phyloP scores from a whole-genome alignment of 208 protist species.

The Leishmania mexicana region DNA sequence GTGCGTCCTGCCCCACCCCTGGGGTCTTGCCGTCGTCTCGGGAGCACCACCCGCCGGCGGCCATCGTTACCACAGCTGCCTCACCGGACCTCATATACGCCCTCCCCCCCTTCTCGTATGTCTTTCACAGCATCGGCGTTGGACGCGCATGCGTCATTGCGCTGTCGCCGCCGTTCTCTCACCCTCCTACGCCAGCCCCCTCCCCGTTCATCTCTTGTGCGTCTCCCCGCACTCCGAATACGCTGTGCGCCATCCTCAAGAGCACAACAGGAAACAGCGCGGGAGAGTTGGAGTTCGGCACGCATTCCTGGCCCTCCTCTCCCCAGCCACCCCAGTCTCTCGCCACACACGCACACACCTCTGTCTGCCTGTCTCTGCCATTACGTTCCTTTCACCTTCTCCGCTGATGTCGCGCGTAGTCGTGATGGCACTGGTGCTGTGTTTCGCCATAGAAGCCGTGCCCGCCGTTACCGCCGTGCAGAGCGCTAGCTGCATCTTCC shows the following conservation, averaged over 20 bases:
- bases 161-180: not conserved
- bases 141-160: not conserved
- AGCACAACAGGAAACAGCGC: not conserved
- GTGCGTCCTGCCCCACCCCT: not conserved
- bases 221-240: not conserved
- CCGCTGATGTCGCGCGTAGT: not conserved
- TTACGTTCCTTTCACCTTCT: not conserved
- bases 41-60: not conserved
- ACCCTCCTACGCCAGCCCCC: not conserved
- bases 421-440: not conserved
- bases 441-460: not conserved
- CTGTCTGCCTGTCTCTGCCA: not conserved
- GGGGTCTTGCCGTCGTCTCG: not conserved
- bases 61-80: not conserved
- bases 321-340: not conserved
- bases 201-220: not conserved
- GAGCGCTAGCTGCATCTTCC: slow-evolving; percentile 16
- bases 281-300: not conserved
- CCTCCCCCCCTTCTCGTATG: too few species aligned
- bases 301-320: not conserved
- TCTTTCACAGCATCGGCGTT: not conserved
- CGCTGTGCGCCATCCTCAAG: not conserved
- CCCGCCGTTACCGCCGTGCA: not conserved
- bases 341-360: not conserved
- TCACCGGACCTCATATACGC: not conserved